phyloP scores from a whole-genome alignment of 768 basidiomycete species.

The Butyriboletus loyo region DNA sequence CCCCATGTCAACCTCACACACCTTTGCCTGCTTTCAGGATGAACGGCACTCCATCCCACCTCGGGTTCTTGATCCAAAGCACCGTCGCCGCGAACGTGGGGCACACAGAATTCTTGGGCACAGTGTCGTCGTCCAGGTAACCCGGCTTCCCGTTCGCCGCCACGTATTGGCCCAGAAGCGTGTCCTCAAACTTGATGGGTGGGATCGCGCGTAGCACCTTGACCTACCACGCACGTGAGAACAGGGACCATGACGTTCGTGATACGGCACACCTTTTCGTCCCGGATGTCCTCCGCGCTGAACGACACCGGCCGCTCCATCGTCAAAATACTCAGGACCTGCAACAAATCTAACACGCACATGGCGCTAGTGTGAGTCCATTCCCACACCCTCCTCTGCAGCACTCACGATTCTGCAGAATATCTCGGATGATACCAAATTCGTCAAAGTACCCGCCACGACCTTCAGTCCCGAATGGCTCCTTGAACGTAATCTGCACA shows the following conservation, averaged over 20 bases:
- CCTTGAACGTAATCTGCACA: slow-evolving; percentile 99
- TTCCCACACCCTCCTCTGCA: slow-evolving; percentile 5
- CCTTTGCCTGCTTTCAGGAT: slow-evolving; percentile 98
- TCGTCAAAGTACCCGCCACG: slow-evolving; percentile 99
- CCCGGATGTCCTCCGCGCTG: slow-evolving; percentile 93
- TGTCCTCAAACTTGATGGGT: slow-evolving; percentile 71
- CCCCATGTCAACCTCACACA: slow-evolving; percentile 32
- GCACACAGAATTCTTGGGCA: slow-evolving; percentile 87
- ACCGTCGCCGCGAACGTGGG: slow-evolving; percentile 93
- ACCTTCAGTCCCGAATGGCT: slow-evolving; percentile 99
- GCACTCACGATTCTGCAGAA: slow-evolving; percentile 93
- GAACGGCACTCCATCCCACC: slow-evolving; percentile 99
- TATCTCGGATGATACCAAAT: slow-evolving; percentile 97
- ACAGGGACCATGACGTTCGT: not conserved
- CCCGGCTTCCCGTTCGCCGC: slow-evolving; percentile 90
- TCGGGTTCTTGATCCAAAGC: slow-evolving; percentile 89
- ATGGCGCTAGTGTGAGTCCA: slow-evolving; percentile 15
- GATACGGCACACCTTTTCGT: slow-evolving; percentile 77
- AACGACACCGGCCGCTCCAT: slow-evolving; percentile 99
- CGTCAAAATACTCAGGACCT: slow-evolving; percentile 90
- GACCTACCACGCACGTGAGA: slow-evolving; percentile 53
- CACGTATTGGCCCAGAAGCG: slow-evolving; percentile 93
- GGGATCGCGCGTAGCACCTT: slow-evolving; percentile 93
- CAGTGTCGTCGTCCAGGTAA: slow-evolving; percentile 96
- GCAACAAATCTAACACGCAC: slow-evolving; percentile 69